Conservation (phyloP, 2,329 filamentous ascomycete species). For the Aspergillus sp. region DNA sequence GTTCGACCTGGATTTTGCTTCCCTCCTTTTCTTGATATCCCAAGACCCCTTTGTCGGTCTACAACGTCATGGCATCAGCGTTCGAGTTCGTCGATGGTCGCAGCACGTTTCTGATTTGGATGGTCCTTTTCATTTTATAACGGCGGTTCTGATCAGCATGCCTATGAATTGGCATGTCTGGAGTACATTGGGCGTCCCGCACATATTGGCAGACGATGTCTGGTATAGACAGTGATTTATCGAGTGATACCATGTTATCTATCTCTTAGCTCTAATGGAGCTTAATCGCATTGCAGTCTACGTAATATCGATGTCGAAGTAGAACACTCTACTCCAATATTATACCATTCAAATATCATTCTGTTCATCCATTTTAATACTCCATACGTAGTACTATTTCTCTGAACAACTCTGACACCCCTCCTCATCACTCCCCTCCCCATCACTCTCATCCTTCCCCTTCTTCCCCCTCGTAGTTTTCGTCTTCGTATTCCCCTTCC, state of each 20-base stretch:
- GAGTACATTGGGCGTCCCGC: conserved; percentile 11
- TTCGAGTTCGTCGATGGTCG: not conserved
- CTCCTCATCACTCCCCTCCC: conserved; percentile 24
- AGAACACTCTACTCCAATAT: too few species aligned
- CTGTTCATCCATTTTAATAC: too few species aligned
- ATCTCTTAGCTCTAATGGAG: conserved; percentile 5
- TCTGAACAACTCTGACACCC: conserved; percentile 22
- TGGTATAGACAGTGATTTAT: conserved; percentile 17
- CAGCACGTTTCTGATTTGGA: not conserved
- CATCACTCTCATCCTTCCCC: conserved; percentile 16
- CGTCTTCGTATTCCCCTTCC: not conserved
- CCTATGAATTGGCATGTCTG: conserved; percentile 1
- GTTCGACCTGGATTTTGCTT: conserved; percentile 6
- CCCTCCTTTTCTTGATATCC: not conserved
- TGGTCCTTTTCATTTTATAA: conserved; percentile 7
- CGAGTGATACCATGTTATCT: conserved; percentile 23
- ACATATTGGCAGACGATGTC: conserved; percentile 17
- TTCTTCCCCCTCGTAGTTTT: not conserved
- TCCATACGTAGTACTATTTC: not conserved
- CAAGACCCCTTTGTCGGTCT: not conserved
- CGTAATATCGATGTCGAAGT: not conserved
- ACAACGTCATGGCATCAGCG: not conserved
- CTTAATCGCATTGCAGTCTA: conserved; percentile 14
- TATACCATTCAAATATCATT: too few species aligned
- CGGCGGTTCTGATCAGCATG: not conserved